phyloP scores from a whole-genome alignment of 2,329 filamentous ascomycete species.

The Daldinia sp. region DNA sequence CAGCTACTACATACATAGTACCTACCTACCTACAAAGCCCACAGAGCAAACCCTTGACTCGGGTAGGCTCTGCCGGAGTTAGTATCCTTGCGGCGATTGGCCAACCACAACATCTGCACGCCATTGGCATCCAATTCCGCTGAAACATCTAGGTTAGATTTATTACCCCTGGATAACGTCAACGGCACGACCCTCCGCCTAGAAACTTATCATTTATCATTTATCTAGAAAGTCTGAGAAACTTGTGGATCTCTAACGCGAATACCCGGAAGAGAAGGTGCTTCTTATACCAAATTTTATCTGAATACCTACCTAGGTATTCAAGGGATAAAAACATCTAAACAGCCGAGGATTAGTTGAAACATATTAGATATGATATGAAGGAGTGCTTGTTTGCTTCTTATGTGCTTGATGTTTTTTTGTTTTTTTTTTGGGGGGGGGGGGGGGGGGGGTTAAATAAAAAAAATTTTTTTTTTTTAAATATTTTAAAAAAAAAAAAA shows the following conservation, averaged over 20 bases:
- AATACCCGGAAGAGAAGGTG: constrained; percentile 14
- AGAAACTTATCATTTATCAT: constrained; percentile 10
- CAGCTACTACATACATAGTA: neutral
- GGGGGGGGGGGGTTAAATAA: too few species aligned
- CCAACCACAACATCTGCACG: constrained; percentile 21
- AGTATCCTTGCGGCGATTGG: constrained; percentile 19
- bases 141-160: constrained; percentile 32
- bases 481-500: too few species aligned
- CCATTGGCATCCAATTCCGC: constrained; percentile 20
- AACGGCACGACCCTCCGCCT: constrained; percentile 5
- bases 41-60: constrained; percentile 15
- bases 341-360: neutral
- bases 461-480: too few species aligned
- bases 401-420: neutral
- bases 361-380: neutral
- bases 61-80: constrained; percentile 6
- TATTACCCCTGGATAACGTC: constrained; percentile 32
- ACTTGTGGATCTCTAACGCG: neutral
- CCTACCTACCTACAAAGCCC: constrained; percentile 8
- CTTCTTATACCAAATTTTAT: neutral
- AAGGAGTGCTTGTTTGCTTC: neutral
- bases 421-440: too few species aligned
- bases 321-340: neutral
- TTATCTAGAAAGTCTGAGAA: too few species aligned
- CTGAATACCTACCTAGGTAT: neutral